Base-by-base conservation (phyloP, 2,329 filamentous ascomycete genomes). In the Colletotrichum siamense region DNA sequence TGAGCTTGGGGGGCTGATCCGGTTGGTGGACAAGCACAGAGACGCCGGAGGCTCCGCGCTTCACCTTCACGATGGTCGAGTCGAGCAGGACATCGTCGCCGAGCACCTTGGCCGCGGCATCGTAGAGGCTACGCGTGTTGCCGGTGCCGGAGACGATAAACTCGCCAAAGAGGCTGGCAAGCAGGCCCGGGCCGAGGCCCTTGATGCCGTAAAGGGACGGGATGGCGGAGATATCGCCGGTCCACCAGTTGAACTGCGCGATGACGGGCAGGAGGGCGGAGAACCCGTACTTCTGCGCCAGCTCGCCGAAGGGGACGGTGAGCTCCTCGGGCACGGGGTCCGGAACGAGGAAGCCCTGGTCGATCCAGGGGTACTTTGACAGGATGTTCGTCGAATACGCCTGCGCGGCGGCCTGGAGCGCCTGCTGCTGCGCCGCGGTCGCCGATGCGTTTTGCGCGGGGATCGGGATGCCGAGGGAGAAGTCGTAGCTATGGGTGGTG, bases 251-350 rank as follows among this genome's bases (percentile, higher is more conserved):
- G 65, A 82, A 85, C 7, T 73, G 73, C 70, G 80, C 84, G 9
- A 86, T 80, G n/a, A 82, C 75, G 9, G 79, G 79, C 1, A 87
- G 81, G 1, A 85, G 78, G 18, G 82, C 82, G 24, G 82, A 78
- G 8, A 90, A 79, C 30, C 81, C 77, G 77, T 88, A 83, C 76
- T 88, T 87, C 22, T 82, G 79, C 8, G 87, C 80, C 68, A 88
- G 88, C 9, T 87, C 82, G 2, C 85, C 83, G 49, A 85, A 89
- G 0, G 87, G 83, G 0, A 86, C 77, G 8, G 86, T 78, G 1
- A 90, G 80, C 57, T 89, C 88, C 34, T 85, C 82, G 0, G 88
- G 88, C 1, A 89, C 84, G 8, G 84, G 82, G n/a, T 84, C 77
- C 1, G 88, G 87, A 0, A 91, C 66, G 34, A 71, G 81, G 70